Percentiles rank a stretch among this genome's conserved stretches.
phyloP scores from a whole-genome alignment of 2,329 filamentous ascomycete genomes.

The Zymoseptoria passerinii region DNA sequence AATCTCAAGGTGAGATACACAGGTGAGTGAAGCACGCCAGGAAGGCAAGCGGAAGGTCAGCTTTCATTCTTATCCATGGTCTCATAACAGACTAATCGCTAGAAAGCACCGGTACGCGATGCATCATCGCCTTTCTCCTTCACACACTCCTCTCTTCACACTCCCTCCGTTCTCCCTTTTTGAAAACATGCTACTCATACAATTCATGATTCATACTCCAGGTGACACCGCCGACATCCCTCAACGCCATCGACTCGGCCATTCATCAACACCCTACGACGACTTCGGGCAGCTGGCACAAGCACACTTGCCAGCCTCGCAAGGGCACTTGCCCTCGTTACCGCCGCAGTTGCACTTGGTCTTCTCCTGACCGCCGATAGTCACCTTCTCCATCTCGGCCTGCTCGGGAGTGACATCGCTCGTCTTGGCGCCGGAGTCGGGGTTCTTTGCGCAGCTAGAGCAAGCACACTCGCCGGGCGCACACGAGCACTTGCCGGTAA shows the following conservation, averaged over 20 bases:
- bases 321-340: conserved; percentile 38
- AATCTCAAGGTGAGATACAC: not conserved
- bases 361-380: conserved; percentile 39
- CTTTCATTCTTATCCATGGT: not conserved
- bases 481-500: conserved; percentile 38
- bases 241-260: not conserved
- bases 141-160: not conserved
- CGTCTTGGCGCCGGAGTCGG: conserved; percentile 25
- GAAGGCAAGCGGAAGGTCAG: not conserved
- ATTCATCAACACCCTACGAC: conserved; percentile 12
- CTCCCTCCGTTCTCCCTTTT: not conserved
- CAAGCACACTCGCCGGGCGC: conserved; percentile 40
- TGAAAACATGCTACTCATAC: not conserved
- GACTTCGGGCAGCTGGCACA: conserved; percentile 41
- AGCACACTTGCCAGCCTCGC: conserved; percentile 40
- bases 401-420: conserved; percentile 22
- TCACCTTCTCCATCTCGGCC: conserved; percentile 42
- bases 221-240: not conserved
- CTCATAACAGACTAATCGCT: not conserved
- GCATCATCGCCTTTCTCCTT: not conserved
- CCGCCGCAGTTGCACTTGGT: conserved; percentile 45
- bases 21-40: not conserved
- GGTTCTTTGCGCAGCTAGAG: conserved; percentile 40
- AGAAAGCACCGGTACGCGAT: not conserved
- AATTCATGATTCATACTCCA: not conserved